These are phyloP conservation scores for Fusarium xyrophilum DNA, from an alignment of 2,329 filamentous ascomycete species.

Conservation along the genomic window DNA sequence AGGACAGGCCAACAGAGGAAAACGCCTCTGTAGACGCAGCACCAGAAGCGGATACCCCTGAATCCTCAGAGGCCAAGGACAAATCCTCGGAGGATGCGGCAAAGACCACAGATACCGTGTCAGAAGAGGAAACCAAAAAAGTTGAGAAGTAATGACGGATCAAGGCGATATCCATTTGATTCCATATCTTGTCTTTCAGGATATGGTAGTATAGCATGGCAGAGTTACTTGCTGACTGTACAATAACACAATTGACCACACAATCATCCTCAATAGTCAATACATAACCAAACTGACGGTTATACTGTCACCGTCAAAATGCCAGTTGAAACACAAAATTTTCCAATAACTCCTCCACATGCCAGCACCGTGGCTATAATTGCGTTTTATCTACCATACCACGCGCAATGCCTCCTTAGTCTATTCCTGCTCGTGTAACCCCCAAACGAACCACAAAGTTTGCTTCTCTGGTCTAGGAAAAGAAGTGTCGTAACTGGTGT, in stretches of 20 bases:
- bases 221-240: background rate
- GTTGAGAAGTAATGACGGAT: conserved; percentile 24
- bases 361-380: background rate
- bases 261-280: background rate
- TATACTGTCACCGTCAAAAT: background rate
- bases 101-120: background rate
- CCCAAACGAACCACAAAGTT: background rate
- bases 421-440: background rate
- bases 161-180: conserved; percentile 7
- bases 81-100: conserved; percentile 14
- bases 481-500: background rate
- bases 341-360: background rate
- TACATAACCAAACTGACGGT: background rate
- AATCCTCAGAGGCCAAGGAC: conserved; percentile 7
- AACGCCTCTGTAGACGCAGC: background rate
- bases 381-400: background rate
- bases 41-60: background rate
- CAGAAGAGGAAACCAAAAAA: conserved; percentile 12
- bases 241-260: conserved; percentile 16
- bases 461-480: background rate
- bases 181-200: background rate
- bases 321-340: background rate
- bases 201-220: conserved; percentile 2
- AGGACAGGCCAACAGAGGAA: conserved; percentile 3
- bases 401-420: background rate